Conservation (phyloP, 768 basidiomycete species). For the Leccinum olivaceopallidum region DNA sequence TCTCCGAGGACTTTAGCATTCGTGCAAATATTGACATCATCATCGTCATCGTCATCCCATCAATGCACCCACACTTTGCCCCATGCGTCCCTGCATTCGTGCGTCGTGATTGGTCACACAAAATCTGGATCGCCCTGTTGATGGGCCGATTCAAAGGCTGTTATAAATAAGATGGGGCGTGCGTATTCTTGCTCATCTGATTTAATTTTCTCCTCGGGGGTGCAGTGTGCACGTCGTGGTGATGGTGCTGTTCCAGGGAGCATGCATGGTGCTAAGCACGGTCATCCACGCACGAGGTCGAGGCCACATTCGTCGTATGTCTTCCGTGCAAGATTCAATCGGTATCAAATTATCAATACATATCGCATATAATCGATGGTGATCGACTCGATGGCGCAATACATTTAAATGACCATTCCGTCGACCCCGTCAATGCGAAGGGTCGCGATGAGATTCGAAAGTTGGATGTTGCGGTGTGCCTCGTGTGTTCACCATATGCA, state of each 20-base stretch:
- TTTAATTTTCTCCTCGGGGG: background rate
- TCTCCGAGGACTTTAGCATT: conserved; percentile 16
- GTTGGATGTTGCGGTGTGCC: background rate
- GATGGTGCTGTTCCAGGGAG: background rate
- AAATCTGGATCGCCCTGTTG: background rate
- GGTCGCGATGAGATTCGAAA: background rate
- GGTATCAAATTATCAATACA: background rate
- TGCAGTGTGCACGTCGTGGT: background rate
- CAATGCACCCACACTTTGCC: background rate
- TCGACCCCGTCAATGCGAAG: background rate
- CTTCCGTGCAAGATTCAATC: background rate
- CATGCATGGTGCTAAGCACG: background rate
- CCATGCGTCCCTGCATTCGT: background rate
- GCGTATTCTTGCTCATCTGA: background rate
- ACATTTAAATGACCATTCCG: background rate
- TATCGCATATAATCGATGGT: background rate
- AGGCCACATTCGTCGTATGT: background rate
- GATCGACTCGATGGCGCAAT: conserved; percentile 8
- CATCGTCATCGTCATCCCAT: background rate
- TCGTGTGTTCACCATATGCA: background rate
- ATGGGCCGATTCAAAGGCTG: background rate
- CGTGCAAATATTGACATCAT: background rate
- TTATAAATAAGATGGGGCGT: background rate
- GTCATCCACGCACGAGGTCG: conserved; percentile 7
- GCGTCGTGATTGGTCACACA: background rate